Evolutionary conservation across 2,329 filamentous ascomycete species (phyloP), one percentile per base, ranked within the genome.

Genomic region (Exserohilum rostratum): DNA sequence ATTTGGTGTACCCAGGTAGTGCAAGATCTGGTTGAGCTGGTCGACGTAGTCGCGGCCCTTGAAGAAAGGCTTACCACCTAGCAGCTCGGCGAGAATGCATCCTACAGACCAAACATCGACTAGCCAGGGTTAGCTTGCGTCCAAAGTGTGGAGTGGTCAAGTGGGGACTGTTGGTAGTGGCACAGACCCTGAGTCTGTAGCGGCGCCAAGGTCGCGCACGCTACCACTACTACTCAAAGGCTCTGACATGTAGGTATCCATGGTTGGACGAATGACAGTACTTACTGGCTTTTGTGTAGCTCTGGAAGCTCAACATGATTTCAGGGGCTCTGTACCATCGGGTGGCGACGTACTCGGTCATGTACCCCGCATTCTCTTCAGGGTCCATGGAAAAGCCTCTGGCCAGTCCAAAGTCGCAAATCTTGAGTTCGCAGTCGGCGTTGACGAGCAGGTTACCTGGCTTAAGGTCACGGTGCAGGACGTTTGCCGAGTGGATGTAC

Each of bases 221-320:
- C 45, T 44, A 55, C 50, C 4, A 25, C 39, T 46, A 40, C 42
- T 20, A 37, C 34, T 25, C 22, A 25, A n/a, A 12, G 35, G 25
- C 18, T 18, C 15, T 29, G 9, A 44, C 40, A 29, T 46, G 33
- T 27, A 44, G 31, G 20, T 25, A 25, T 25, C n/a, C n/a, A 25
- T 25, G 7, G 22, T 25, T 25, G 22, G 25, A 50, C 5, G 11
- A 17, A 12, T n/a, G 42, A 30, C 12, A 40, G 15, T 18, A 58
- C 55, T 47, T 45, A 58, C 95, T 99, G 67, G 95, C 95, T 91
- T 99, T 99, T 70, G 95, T 99, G 79, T 99, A 99, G 81, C 92
- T 97, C 79, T 98, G 93, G 86, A 99, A 99, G 82, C 92, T 97
- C 77, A 99, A 82, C 95, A 99, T 99, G 68, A 99, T 99, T 78